Evolutionary conservation across 2,329 filamentous ascomycete genomes (phyloP), one percentile per base, ranked within the genome.

Genomic region (Dichotomopilus funicola): DNA sequence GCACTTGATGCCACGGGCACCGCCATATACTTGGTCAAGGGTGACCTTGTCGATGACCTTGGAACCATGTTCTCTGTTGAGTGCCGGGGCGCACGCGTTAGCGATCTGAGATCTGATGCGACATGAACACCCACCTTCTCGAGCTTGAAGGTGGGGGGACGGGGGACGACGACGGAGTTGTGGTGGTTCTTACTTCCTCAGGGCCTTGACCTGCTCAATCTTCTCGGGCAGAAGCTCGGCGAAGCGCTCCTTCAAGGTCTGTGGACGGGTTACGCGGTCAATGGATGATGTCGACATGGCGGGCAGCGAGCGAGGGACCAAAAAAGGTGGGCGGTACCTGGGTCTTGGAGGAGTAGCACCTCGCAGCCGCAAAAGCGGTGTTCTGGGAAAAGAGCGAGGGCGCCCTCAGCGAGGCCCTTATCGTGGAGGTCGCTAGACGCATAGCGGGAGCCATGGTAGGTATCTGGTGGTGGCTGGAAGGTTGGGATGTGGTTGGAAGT

Each of bases 221-320:
- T 97, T 95, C 74, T 86, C 90, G 67, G 94, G 94, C 62, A 99
- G 82, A 71, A 92, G 87, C 75, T 94, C 91, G 72, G 92, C 92
- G 75, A 99, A 97, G 72, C 91, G 92, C 75, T 99, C 94, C 82
- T 99, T 99, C 72, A 99, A 79, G 66, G 91, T 91, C 94, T 99
- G 61, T 38, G 59, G 54, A 53, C 56, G 53, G 51, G 51, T 51
- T 56, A 53, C 40, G 50, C 59, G 59, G 50, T 62, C 65, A 64
- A 61, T 63, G 55, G 61, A 62, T 64, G 58, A 54, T 59, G 58
- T 55, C 59, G 19, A 61, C 55, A 51, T 46, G 56, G 62, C 54
- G 54, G 61, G 55, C 51, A 41, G 48, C 46, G 40, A 53, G 34
- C 19, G 53, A 6, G 35, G 37, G 41, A 49, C 31, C 34, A 34